Evolutionary conservation across 2,329 filamentous ascomycete genomes (phyloP).

Genomic region (Colletotrichum tropicale): DNA sequence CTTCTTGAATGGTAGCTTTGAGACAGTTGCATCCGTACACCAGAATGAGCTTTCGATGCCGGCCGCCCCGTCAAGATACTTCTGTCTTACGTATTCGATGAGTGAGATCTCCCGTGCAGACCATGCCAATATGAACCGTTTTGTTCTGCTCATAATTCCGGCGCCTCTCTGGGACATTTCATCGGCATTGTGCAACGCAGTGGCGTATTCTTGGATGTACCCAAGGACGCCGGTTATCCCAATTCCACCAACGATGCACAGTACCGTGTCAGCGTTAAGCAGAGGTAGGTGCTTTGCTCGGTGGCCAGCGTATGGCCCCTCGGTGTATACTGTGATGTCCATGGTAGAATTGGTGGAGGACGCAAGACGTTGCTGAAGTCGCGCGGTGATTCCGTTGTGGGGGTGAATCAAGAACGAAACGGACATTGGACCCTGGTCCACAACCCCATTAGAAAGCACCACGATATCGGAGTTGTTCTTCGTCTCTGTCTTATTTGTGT

Average conservation of each 20-base stretch:
- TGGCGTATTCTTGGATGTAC: slow-evolving; percentile 18
- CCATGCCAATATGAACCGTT: slow-evolving; percentile 28
- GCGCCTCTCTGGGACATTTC: neutral
- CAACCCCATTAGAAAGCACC: neutral
- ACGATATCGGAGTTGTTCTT: neutral
- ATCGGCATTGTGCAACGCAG: neutral
- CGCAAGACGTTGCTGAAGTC: neutral
- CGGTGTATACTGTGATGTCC: neutral
- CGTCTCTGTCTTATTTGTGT: neutral
- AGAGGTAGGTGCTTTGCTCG: neutral
- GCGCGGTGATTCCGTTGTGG: neutral
- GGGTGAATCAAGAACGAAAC: neutral
- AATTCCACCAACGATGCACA: slow-evolving; percentile 36
- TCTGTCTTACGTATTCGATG: slow-evolving; percentile 10
- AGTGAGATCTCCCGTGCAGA: slow-evolving; percentile 25
- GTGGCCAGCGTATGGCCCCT: neutral
- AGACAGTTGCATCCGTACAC: slow-evolving; percentile 23
- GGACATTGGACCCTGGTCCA: neutral
- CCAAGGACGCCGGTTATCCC: slow-evolving; percentile 35
- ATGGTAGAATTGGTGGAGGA: neutral
- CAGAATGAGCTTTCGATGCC: slow-evolving; percentile 24
- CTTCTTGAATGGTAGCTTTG: slow-evolving; percentile 22
- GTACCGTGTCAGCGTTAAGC: slow-evolving; percentile 26
- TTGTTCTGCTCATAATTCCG: neutral
- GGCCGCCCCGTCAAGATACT: neutral